Percentiles rank a stretch among this genome's conserved stretches.
phyloP scores from a whole-genome alignment of 805 yeast genomes.

The Zygosaccharomyces rouxii region DNA sequence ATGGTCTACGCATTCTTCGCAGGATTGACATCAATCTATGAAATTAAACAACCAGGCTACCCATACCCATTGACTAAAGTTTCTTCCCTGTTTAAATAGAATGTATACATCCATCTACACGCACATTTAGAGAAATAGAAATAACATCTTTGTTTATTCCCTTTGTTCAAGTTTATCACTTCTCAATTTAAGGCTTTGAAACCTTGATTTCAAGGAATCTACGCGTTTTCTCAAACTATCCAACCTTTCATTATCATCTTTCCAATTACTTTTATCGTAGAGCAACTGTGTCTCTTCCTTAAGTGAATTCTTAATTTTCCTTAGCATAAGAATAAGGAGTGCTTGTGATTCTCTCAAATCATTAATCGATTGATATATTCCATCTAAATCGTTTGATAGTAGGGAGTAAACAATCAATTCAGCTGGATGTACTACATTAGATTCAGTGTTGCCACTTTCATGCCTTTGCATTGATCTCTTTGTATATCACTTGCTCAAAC shows the following conservation, averaged over 20 bases:
- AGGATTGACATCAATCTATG: conserved; percentile 60
- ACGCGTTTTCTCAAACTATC: conserved; percentile 17
- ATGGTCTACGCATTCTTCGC: conserved; percentile 57
- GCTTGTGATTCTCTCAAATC: conserved; percentile 34
- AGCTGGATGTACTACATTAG: conserved; percentile 27
- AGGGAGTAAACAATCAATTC: conserved; percentile 32
- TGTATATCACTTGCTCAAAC: background rate
- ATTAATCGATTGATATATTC: conserved; percentile 30
- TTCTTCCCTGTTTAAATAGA: conserved; percentile 17
- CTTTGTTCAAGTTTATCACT: conserved; percentile 10
- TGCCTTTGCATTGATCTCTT: conserved; percentile 2
- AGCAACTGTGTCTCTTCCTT: conserved; percentile 22
- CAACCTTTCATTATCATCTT: conserved; percentile 9
- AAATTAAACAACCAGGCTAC: conserved; percentile 66
- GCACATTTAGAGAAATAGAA: background rate
- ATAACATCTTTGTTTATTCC: background rate
- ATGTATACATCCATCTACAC: background rate
- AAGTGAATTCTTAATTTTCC: conserved; percentile 23
- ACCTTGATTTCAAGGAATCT: conserved; percentile 11
- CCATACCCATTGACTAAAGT: conserved; percentile 59
- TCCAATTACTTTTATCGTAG: conserved; percentile 14
- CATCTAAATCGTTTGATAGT: conserved; percentile 31
- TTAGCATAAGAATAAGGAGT: conserved; percentile 24
- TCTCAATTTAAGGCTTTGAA: conserved; percentile 8
- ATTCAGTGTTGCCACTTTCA: conserved; percentile 1